Base-by-base conservation (phyloP, 139 green algal genomes). In the Deuterostichococcus epilithicus region DNA sequence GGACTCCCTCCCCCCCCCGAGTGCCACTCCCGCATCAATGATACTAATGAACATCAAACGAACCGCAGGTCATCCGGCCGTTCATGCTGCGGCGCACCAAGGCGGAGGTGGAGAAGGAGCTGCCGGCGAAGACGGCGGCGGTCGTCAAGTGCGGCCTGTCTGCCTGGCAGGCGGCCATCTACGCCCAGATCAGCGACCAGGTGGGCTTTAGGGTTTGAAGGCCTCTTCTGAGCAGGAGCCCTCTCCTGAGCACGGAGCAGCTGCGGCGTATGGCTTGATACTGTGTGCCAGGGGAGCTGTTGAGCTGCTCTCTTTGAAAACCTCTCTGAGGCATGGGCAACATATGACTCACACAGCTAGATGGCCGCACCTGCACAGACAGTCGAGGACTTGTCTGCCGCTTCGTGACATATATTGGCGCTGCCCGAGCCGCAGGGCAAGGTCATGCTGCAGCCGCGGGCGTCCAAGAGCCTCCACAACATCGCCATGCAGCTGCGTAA, bases 401-500 rank as follows among this genome's bases (percentile, higher is more conserved):
- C n/a, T n/a, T n/a, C n/a, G n/a, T n/a, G n/a, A n/a, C n/a, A n/a
- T n/a, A n/a, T n/a, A n/a, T 42, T 60, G 70, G 6, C 18, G 15
- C 15, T 68, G 33, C 34, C n/a, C 47, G 45, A 3, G 37, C 35
- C 78, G 60, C 80, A 85, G 80, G 81, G 76, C 34, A 52, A 80
- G 34, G 68, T 85, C 1, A 70, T 32, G 18, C 52, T 76, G 3
- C 63, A 78, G 63, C 75, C 59, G 26, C 42, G 44, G 37, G 52
- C 76, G 13, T 42, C 65, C 33, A 45, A 60, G 26, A 83, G 77
- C 80, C 78, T 88, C 63, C 80, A 84, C 70, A 93, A 93, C 78
- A 80, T 80, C n/a, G 84, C 85, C 18, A 90, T 93, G 86, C 89
- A 93, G 76, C 82, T 94, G 68, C 84, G 89, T 34, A 94, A 94